Evolutionary conservation across 2,329 filamentous ascomycete species (phyloP).

Genomic region (Pyrenophora graminea): DNA sequence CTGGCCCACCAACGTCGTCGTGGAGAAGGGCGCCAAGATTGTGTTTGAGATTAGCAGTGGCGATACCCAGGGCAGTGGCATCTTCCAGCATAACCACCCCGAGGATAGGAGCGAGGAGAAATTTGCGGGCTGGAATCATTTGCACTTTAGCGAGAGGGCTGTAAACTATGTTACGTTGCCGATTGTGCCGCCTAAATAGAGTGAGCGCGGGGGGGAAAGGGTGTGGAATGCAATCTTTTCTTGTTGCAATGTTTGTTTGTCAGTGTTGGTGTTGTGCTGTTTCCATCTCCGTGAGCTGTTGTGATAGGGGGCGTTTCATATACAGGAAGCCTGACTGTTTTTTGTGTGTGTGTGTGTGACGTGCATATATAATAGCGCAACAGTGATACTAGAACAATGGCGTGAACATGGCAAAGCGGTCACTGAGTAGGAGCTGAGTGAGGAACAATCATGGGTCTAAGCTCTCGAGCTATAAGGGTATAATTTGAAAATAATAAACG

Average conservation of each 20-base stretch:
- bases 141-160: conserved; percentile 57
- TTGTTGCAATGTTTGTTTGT: no score
- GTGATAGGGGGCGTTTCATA: no score
- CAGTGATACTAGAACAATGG: no score
- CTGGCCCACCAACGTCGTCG: conserved; percentile 67
- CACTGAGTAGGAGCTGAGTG: not conserved
- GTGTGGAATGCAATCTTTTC: no score
- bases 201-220: no score
- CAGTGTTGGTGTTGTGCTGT: no score
- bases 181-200: conserved; percentile 53
- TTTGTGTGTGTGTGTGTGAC: no score
- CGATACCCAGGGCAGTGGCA: conserved; percentile 64
- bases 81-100: conserved; percentile 59
- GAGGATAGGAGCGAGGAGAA: conserved; percentile 52
- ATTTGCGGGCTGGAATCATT: conserved; percentile 56
- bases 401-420: no score
- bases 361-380: no score
- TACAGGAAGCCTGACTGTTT: no score
- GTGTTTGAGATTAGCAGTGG: conserved; percentile 59
- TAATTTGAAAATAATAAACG: not conserved
- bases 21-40: conserved; percentile 57
- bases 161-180: conserved; percentile 60
- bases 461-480: not conserved
- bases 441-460: not conserved
- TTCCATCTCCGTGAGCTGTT: no score